These are phyloP conservation scores for Pyricularia grisea DNA, from an alignment of 2,329 filamentous ascomycete genomes.

Conservation along the genomic window DNA sequence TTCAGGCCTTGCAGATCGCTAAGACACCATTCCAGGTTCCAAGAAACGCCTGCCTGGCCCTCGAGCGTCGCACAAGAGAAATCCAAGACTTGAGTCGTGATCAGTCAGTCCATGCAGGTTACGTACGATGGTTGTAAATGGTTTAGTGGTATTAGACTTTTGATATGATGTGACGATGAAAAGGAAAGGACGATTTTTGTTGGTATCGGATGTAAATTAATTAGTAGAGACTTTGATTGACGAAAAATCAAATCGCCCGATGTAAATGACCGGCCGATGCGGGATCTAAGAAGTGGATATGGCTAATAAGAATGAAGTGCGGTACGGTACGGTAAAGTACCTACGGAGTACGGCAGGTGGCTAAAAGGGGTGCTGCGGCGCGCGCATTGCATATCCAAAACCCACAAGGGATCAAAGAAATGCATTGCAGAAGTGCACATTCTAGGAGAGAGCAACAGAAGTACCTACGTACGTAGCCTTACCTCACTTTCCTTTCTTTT, in stretches of 20 bases:
- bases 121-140: not conserved
- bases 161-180: not conserved
- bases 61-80: not conserved
- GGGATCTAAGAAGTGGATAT: not conserved
- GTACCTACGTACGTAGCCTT: not conserved
- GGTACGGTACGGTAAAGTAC: not conserved
- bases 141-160: not conserved
- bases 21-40: not conserved
- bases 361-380: not conserved
- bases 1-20: not conserved
- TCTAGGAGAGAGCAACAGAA: not conserved
- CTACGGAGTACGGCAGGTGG: not conserved
- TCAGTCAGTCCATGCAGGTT: not conserved
- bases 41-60: not conserved
- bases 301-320: not conserved
- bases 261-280: not conserved
- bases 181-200: not conserved
- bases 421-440: not conserved
- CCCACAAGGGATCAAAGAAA: not conserved
- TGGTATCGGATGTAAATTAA: not conserved
- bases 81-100: not conserved
- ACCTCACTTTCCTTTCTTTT: not conserved
- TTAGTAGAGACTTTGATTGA: not conserved
- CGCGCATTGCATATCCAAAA: not conserved
- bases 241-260: not conserved